Percentiles rank a stretch among this genome's conserved stretches.
Evolutionary conservation across 257 asterid species (phyloP).

Genomic region (Solanum phureja): DNA sequence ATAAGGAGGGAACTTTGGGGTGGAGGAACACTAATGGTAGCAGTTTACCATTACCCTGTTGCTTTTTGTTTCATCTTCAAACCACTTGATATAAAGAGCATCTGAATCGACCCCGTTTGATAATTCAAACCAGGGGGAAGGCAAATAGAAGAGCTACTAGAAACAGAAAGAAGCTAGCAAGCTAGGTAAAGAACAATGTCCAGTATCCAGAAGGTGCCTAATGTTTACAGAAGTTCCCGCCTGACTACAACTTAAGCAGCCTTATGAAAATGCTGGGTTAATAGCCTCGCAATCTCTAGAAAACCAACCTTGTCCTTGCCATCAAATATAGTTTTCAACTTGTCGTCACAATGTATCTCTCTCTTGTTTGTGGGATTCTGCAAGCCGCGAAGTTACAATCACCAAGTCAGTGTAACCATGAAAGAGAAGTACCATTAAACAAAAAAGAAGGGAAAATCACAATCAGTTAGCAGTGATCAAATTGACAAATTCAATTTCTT

Average conservation of each 20-base stretch:
- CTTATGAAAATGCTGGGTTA: constrained; percentile 43
- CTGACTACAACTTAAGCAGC: constrained; percentile 5
- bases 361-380: constrained; percentile 54
- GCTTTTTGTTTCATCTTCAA: too few species aligned
- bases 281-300: constrained; percentile 35
- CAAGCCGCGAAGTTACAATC: not conserved
- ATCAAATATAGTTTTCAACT: constrained; percentile 44
- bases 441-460: not conserved
- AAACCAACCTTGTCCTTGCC: constrained; percentile 53
- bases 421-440: not conserved
- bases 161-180: not conserved
- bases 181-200: not conserved
- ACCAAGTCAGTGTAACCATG: not conserved
- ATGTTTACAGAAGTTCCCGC: not conserved
- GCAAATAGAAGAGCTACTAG: not conserved
- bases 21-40: too few species aligned
- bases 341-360: constrained; percentile 52
- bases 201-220: not conserved
- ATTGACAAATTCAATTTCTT: not conserved
- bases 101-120: not conserved
- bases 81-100: not conserved
- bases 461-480: not conserved
- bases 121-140: not conserved
- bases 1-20: too few species aligned
- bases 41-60: too few species aligned